Base-by-base conservation (phyloP, 129 eudicot species). In the Chrysanthemum makinoi region DNA sequence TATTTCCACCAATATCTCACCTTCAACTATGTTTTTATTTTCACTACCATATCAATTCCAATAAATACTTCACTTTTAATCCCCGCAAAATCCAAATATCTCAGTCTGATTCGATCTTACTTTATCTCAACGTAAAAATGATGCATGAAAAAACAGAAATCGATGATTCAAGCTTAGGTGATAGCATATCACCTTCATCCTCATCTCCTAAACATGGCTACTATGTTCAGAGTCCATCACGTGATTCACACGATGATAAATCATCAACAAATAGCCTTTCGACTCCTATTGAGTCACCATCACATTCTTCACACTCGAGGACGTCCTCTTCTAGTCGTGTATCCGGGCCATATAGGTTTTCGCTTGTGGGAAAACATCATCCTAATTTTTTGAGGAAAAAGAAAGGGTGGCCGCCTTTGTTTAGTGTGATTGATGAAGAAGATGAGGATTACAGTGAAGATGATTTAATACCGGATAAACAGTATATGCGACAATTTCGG, bases 211-310 rank as follows among this genome's bases (percentile, higher is more conserved):
- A 88, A 46, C 74, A 76, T 0, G 56, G 49, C 33, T 91, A 88
- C 70, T 86, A 84, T 67, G 96, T 91, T 9, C 86, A 84, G 13
- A 91, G 96, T 75, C 97, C 97, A 5, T 86, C 95, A 17, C 85
- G 86, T 9, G 95, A 91, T 66, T 91, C 97, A 2, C 86, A 86
- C 17, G 84, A 85, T 48, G 90, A 79, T 28, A 79, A 85, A 71
- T 88, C 86, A 10, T 80, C 85, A 1, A 66, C 84, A 1, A 71
- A 77, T 20, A 77, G 78, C n/a, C 80, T 72, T 9, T 72, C 84
- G 10, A 75, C 88, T 0, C 82, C 95, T 6, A 67, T 76, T 9
- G 87, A 81, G 12, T 85, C 91, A 11, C 87, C 89, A 1, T 73
- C 89, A 8, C 80, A 70, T 48, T 74, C 74, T 3, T 82, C 95